These are phyloP conservation scores for Xylaria hypoxylon DNA, from an alignment of 2,329 filamentous ascomycete species.

Conservation along the genomic window DNA sequence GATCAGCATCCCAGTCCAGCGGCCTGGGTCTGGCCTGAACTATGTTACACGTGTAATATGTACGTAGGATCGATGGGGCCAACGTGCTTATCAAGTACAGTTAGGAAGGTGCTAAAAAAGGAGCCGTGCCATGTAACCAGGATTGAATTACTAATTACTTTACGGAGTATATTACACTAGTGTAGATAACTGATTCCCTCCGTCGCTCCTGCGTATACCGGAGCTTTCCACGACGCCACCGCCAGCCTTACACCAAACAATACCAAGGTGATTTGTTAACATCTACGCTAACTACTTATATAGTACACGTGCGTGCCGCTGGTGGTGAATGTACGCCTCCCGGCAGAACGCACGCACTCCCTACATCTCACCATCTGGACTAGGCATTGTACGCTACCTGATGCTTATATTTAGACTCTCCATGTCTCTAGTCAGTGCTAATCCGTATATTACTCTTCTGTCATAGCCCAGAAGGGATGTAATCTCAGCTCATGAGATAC, in stretches of 20 bases:
- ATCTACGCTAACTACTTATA: too few relatives aligned
- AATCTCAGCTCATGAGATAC: conserved; percentile 1
- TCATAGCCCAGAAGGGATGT: conserved; percentile 2
- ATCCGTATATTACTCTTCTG: conserved; percentile 5
- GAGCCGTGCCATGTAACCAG: neutral
- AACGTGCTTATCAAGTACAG: conserved; percentile 1
- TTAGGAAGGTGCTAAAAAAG: neutral
- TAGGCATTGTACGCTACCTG: neutral
- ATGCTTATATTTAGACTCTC: neutral
- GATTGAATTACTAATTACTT: too few relatives aligned
- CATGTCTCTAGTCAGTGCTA: neutral
- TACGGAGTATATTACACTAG: too few relatives aligned
- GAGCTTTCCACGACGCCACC: neutral
- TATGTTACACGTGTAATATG: too few relatives aligned
- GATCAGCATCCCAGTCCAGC: neutral
- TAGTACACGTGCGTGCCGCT: neutral
- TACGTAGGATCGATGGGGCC: too few relatives aligned
- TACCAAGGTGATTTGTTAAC: conserved; percentile 1
- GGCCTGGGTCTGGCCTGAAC: too few relatives aligned
- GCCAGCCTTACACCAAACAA: neutral
- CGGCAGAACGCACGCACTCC: too few relatives aligned
- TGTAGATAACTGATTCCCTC: neutral
- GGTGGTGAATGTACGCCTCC: too few relatives aligned
- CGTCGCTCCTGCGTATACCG: too few relatives aligned
- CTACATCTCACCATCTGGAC: neutral